phyloP scores from a whole-genome alignment of 352 stramenopile species.

The Phytophthora meadii region DNA sequence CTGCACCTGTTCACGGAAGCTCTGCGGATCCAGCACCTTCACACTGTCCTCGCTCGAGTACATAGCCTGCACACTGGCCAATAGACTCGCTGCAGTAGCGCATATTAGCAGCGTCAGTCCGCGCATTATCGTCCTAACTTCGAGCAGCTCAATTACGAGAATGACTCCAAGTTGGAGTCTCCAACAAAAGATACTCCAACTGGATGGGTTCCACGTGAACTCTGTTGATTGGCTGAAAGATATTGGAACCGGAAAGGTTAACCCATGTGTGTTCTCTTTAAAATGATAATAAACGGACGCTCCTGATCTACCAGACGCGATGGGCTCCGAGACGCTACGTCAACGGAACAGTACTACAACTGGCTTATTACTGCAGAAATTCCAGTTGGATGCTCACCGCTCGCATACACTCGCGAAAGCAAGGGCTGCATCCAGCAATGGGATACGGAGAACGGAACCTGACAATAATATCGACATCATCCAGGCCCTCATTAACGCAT shows the following conservation, averaged over 20 bases:
- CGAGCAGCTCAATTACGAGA: conserved; percentile 20
- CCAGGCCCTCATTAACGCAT: conserved; percentile 33
- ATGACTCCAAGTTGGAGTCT: too few relatives aligned
- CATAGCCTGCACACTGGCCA: conserved; percentile 48
- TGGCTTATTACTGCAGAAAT: conserved; percentile 30
- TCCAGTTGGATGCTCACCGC: conserved; percentile 14
- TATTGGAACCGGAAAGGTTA: not conserved
- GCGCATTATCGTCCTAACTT: conserved; percentile 14
- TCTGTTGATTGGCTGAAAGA: conserved; percentile 26
- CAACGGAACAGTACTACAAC: conserved; percentile 24
- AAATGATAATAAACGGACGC: conserved; percentile 1
- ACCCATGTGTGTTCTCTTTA: too few relatives aligned
- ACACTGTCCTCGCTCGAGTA: conserved; percentile 75
- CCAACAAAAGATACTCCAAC: conserved; percentile 12
- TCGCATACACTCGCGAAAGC: conserved; percentile 11
- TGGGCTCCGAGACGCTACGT: conserved; percentile 29
- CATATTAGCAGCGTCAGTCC: conserved; percentile 29
- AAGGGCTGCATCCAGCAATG: not conserved
- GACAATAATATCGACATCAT: conserved; percentile 14
- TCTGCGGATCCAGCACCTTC: conserved; percentile 75
- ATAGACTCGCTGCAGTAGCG: conserved; percentile 42
- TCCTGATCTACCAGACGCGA: not conserved
- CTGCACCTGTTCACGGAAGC: conserved; percentile 73
- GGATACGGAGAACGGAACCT: not conserved
- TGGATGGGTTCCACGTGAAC: conserved; percentile 29